phyloP scores from a whole-genome alignment of 2,329 filamentous ascomycete genomes.

The Cryphonectria naterciae region DNA sequence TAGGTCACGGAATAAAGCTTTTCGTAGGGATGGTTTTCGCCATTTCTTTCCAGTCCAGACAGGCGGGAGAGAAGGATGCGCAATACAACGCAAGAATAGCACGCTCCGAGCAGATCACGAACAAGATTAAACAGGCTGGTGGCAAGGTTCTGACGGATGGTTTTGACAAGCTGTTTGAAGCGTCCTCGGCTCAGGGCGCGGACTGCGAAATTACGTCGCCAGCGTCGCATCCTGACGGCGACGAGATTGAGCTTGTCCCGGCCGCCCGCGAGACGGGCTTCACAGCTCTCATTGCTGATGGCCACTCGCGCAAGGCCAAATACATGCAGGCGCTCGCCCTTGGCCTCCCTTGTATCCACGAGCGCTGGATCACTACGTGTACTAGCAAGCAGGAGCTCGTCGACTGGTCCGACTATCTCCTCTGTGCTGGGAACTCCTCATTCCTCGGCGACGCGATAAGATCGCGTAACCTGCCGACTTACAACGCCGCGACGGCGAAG shows the following conservation, averaged over 20 bases:
- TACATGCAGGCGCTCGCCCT: conserved; percentile 94
- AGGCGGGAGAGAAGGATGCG: conserved; percentile 56
- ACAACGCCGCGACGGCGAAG: conserved; percentile 59
- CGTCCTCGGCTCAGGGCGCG: conserved; percentile 41
- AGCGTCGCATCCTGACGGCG: conserved; percentile 33
- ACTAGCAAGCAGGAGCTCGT: conserved; percentile 63
- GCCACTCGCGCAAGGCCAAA: conserved; percentile 83
- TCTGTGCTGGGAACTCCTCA: conserved; percentile 80
- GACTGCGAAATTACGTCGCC: conserved; percentile 31
- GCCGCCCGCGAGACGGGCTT: conserved; percentile 68
- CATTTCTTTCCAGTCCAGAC: conserved; percentile 67
- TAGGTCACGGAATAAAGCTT: conserved; percentile 41
- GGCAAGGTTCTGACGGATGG: conserved; percentile 73
- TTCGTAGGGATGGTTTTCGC: conserved; percentile 89
- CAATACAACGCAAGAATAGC: conserved; percentile 47
- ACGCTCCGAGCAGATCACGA: conserved; percentile 54
- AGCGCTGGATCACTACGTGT: conserved; percentile 80
- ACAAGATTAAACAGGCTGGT: conserved; percentile 69
- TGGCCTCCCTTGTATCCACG: conserved; percentile 82
- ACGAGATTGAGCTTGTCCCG: conserved; percentile 57
- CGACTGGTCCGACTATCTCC: conserved; percentile 79
- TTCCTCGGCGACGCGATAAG: conserved; percentile 77
- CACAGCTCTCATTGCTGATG: conserved; percentile 82
- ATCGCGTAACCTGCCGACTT: conserved; percentile 70
- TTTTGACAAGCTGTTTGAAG: conserved; percentile 80